These are phyloP conservation scores for Tilletia indica DNA, from an alignment of 1,284 basidiomycete genomes.

Conservation along the genomic window DNA sequence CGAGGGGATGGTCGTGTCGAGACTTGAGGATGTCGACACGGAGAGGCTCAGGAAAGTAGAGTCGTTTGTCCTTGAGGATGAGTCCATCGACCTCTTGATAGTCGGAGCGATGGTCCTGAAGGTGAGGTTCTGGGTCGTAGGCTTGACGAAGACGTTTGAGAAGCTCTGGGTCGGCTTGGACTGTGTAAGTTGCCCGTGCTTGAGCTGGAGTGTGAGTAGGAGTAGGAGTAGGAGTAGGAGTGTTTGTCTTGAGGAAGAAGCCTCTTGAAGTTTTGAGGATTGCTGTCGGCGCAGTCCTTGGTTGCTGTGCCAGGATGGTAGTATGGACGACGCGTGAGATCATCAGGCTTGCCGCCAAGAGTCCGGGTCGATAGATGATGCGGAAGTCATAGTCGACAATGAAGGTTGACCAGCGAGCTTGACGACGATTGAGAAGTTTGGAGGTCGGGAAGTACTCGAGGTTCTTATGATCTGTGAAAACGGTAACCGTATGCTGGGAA, in stretches of 20 bases:
- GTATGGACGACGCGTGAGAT: constrained; percentile 1
- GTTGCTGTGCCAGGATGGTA: constrained; percentile 1
- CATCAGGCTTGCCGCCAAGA: background rate
- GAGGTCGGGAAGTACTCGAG: constrained; percentile 24
- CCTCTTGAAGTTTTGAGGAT: constrained; percentile 8
- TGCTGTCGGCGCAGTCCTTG: background rate
- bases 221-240: too few relatives aligned
- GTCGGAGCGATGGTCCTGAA: background rate
- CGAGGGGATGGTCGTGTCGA: constrained; percentile 13
- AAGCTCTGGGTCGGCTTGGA: too few relatives aligned
- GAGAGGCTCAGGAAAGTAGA: constrained; percentile 16
- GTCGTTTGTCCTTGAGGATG: background rate
- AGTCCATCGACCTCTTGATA: constrained; percentile 4
- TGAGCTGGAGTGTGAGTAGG: too few relatives aligned
- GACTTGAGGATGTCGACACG: background rate
- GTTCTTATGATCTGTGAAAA: constrained; percentile 24
- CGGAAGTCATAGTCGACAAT: constrained; percentile 1
- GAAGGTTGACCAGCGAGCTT: background rate
- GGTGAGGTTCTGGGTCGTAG: constrained; percentile 5
- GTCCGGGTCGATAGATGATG: constrained; percentile 10
- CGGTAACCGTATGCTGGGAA: background rate
- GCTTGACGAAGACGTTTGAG: background rate
- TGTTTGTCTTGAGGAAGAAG: background rate
- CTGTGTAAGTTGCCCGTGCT: too few relatives aligned
- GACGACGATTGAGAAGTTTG: constrained; percentile 15